Evolutionary conservation across 495 filamentous ascomycete genomes (phyloP), one percentile per base, ranked within the genome.

Genomic region (Lepidopterella palustris): DNA sequence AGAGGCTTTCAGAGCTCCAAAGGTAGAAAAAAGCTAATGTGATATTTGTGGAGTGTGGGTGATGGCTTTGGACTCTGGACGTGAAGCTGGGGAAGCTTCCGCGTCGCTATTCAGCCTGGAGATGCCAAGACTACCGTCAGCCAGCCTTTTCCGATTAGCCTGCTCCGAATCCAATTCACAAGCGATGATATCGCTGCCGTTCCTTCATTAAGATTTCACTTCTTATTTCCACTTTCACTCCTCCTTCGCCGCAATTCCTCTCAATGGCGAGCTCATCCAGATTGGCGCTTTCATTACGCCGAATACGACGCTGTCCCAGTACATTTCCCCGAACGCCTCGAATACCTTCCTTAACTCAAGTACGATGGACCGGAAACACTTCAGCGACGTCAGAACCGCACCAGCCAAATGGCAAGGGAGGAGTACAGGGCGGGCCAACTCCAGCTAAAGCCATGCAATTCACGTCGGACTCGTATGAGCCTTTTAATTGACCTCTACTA

Each of bases 381-480:
- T 74, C 77, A 32, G 73, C 76, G 20, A 74, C 67, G 24, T 72
- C 72, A 40, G 77, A 78, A 52, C 71, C 73, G 35, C 67, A 65
- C 42, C 68, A 72, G 47, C 58, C 68, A 3, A 65, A 71, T 54
- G 52, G 52, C 29, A 63, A 74, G 31, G 75, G 69, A 28, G 58
- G 57, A 24, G 63, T 66, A 24, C 70, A 69, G 48, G 69, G 63
- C 23, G 55, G 50, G 5, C 64, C 73, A 20, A 70, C 64, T 20
- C 61, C 74, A 18, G 58, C 75, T 8, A 85, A 80, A 58, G 71
- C 81, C 53, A 80, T 86, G 67, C 83, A 84, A 70, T 87, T 84
- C 74, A 97, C 92, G 35, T 86, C 87, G 59, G 87, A 93, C 52
- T 83, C 84, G 62, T 91, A 71, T 28, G 73, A 51, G 21, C 20